Base-by-base conservation (phyloP, 306 rosid species). In the Vachellia pachyceras region DNA sequence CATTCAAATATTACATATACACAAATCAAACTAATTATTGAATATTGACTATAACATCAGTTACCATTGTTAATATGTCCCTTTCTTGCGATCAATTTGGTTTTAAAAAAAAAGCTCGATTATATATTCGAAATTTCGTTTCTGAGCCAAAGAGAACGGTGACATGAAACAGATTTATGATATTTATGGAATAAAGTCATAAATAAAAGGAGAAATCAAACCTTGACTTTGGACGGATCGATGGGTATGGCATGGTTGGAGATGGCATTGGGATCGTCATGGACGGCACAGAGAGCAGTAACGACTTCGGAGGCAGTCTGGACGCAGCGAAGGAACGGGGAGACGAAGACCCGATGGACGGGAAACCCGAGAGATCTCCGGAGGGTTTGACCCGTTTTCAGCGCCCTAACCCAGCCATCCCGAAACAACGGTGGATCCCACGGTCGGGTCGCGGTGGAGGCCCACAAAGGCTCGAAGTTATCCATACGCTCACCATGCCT, bases 271-370 rank as follows among this genome's bases (percentile, higher is more conserved):
- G 77, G 22, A 39, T 79, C 80, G 10, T 84, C 82, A 0, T 66
- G 80, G 20, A 22, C 5, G 15, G 90, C 77, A 58, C 79, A 79
- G 73, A 93, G 89, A 0, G 89, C 94, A 6, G 77, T 10, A 41
- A 86, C 77, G 23, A 83, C 84, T 76, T 87, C 79, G 3, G 44
- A 70, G 63, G 99, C 94, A 64, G 99, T 91, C 84, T 95, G 91
- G 41, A 93, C 78, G 80, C 99, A 93, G 40, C 99, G 99, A 42
- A 91, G 82, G 74, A 95, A 95, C 0, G 99, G 99, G 14, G 99
- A 95, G 6, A 88, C 99, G 41, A 93, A 85, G 77, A 93, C 81
- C 41, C 96, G 86, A 40, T 87, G 86, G 67, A 91, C 79, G 10
- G 97, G 91, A 71, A 90, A 90, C 2, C 87, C 94, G 78, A 88